Evolutionary conservation across 257 asterid genomes (phyloP).

Genomic region (Nicotiana paniculata): DNA sequence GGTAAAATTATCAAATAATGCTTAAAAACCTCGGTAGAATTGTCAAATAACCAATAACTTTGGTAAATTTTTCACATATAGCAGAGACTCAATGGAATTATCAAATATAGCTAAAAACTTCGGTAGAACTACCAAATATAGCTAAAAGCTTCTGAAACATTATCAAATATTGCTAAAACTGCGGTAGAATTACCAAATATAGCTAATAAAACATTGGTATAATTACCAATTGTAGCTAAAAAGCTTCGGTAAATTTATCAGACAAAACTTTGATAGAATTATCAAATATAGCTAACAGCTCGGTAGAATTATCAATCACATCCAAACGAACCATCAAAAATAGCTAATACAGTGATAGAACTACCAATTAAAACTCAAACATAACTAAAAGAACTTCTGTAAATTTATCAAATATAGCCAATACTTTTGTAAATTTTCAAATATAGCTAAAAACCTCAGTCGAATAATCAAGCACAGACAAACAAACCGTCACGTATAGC

Average conservation of each 20-base stretch:
- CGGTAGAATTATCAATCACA: neutral
- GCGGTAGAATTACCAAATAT: neutral
- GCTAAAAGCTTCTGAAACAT: neutral
- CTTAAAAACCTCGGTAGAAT: neutral
- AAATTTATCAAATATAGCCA: neutral
- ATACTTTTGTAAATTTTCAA: neutral
- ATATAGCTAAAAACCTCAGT: neutral
- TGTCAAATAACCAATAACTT: neutral
- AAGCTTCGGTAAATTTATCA: neutral
- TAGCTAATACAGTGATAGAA: neutral
- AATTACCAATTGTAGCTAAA: neutral
- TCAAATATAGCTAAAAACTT: neutral
- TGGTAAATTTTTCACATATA: neutral
- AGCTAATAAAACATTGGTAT: neutral
- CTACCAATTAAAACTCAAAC: too few relatives aligned
- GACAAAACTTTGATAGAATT: neutral
- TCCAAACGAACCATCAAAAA: neutral
- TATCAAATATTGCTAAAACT: neutral
- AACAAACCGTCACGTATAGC: neutral
- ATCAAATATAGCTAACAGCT: neutral
- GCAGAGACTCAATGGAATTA: neutral
- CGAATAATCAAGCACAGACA: neutral
- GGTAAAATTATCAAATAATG: too few relatives aligned
- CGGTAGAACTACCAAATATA: neutral
- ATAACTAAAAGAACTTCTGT: too few relatives aligned